phyloP scores from a whole-genome alignment of 805 yeast genomes.

The Hanseniaspora nectarophila region DNA sequence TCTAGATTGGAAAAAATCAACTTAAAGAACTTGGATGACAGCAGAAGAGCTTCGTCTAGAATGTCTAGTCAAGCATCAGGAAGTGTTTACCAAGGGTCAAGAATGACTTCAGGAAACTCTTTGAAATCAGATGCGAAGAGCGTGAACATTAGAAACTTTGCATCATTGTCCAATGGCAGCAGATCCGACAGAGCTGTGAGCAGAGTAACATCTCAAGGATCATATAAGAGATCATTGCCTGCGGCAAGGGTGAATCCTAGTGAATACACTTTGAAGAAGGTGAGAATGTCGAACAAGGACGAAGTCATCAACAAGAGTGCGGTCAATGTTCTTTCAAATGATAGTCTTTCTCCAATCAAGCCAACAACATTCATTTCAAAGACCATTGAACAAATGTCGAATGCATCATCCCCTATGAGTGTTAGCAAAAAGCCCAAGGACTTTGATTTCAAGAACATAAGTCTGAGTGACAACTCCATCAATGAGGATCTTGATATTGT shows the following conservation, averaged over 20 bases:
- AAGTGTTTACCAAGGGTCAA: neutral
- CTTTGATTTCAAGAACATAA: neutral
- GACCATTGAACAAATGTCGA: neutral
- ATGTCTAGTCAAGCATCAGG: slow-evolving; percentile 1
- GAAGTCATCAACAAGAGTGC: slow-evolving; percentile 3
- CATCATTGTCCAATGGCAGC: neutral
- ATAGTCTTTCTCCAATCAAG: slow-evolving; percentile 7
- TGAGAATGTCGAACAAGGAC: slow-evolving; percentile 1
- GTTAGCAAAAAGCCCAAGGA: neutral
- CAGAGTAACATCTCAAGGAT: slow-evolving; percentile 1
- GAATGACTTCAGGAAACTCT: neutral
- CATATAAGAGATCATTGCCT: neutral
- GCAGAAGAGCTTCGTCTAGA: neutral
- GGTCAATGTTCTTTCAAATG: neutral
- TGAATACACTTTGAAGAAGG: slow-evolving; percentile 1
- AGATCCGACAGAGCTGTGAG: neutral
- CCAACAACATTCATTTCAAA: neutral
- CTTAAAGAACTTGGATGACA: neutral
- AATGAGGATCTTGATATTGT: slow-evolving; percentile 20
- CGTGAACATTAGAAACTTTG: neutral
- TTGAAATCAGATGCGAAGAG: neutral
- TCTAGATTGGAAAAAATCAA: slow-evolving; percentile 1
- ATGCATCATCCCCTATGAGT: neutral
- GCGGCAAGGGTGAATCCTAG: neutral
- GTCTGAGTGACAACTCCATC: neutral